Base-by-base conservation (phyloP, 495 filamentous ascomycete genomes). In the Penicillium samsonianum region DNA sequence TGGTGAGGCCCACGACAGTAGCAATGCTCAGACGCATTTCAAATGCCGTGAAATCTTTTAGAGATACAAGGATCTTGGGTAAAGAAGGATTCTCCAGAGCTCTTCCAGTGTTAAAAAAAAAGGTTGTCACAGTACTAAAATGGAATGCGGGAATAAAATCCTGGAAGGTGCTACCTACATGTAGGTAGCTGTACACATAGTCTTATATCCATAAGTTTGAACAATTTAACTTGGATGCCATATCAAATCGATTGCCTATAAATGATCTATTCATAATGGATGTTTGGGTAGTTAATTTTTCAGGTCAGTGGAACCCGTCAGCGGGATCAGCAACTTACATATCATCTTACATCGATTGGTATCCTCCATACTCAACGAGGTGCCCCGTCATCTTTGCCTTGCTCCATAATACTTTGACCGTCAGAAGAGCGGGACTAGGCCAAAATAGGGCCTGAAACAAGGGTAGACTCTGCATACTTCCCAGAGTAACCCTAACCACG, bases 1-100 rank as follows among this genome's bases (percentile, higher is more conserved):
- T 42, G 4, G 22, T 19, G 14, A 57, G 38, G 6, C 55, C 35
- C 26, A 51, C 19, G 25, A 57, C 16, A 31, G 12, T 35, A 23
- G 26, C 37, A 40, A 57, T 57, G 17, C 11, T 19, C 20, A 51
- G 6, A 33, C 4, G 55, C 55, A 57, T 57, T 41, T 35, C 44
- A 33, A 31, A 22, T 14, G 11, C 1, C 5, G 22, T 47, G 0
- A n/a, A 17, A 2, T 9, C 8, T 2, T 17, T 17, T 8, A 7
- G 6, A n/a, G 17, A 17, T 0, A 16, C 35, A 38, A 38, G 16
- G 0, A 2, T 4, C 7, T 38, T n/a, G 12, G 31, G 12, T n/a
- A 17, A 38, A 8, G 7, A 9, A 17, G 7, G 6, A 1, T 17
- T 38, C 6, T n/a, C 16, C 5, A n/a, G 16, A 16, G 16, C 16